Conservation (phyloP, 1,139 yeast species). For the Entelexis sorbosivorans region DNA sequence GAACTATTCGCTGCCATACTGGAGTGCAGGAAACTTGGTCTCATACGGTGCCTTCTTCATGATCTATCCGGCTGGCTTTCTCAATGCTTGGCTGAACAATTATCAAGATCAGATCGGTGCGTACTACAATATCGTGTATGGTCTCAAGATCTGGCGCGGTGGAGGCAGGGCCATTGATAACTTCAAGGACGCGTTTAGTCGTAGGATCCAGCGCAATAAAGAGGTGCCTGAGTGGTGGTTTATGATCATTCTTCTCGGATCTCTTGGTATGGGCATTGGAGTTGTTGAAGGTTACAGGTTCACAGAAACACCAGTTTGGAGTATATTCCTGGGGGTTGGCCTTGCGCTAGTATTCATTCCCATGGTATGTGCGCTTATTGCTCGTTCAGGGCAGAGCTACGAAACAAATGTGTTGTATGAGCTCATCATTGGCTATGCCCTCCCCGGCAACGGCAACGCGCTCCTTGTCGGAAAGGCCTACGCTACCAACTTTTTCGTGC, state of each 20-base stretch:
- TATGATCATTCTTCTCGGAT: conserved; percentile 35
- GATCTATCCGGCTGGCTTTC: conserved; percentile 38
- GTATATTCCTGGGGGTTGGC: conserved; percentile 42
- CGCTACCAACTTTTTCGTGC: conserved; percentile 50
- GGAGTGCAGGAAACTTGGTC: conserved; percentile 48
- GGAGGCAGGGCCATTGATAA: conserved; percentile 26
- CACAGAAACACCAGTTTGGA: conserved; percentile 37
- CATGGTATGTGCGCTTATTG: conserved; percentile 35
- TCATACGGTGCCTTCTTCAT: conserved; percentile 49
- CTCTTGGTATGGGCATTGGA: conserved; percentile 39
- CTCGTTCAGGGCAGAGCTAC: conserved; percentile 42
- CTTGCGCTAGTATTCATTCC: conserved; percentile 21
- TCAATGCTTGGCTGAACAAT: neutral
- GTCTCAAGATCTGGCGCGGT: conserved; percentile 2
- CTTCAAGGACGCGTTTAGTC: conserved; percentile 44
- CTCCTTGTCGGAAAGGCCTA: conserved; percentile 42
- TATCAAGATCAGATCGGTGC: conserved; percentile 32
- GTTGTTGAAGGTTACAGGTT: conserved; percentile 37
- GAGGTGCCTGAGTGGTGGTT: conserved; percentile 62
- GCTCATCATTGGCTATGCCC: conserved; percentile 49
- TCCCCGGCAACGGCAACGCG: conserved; percentile 54
- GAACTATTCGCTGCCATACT: conserved; percentile 42
- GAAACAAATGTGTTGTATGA: conserved; percentile 47
- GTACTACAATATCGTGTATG: conserved; percentile 13
- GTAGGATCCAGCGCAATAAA: conserved; percentile 43